phyloP scores from a whole-genome alignment of 1,139 yeast species.

The Torulaspora globosa region DNA sequence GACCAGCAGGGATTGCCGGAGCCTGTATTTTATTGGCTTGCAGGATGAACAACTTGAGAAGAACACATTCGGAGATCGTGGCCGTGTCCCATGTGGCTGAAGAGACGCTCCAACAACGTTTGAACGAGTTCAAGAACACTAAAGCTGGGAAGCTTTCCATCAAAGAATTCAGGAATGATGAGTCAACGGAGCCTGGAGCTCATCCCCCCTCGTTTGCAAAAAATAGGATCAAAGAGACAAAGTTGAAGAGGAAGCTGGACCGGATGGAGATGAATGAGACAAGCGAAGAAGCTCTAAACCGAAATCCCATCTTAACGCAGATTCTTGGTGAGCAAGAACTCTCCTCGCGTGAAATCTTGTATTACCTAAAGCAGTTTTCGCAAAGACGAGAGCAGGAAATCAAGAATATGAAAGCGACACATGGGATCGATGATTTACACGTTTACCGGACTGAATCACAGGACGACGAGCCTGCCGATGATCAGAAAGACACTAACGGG shows the following conservation, averaged over 20 bases:
- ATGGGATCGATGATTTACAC: conserved; percentile 35
- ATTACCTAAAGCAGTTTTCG: conserved; percentile 44
- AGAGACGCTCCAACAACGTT: conserved; percentile 82
- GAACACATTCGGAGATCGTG: conserved; percentile 90
- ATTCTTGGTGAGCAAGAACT: conserved; percentile 44
- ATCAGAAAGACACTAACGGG: conserved; percentile 24
- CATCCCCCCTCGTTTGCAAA: conserved; percentile 80
- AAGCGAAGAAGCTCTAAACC: conserved; percentile 39
- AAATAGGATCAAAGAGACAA: conserved; percentile 44
- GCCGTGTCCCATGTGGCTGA: conserved; percentile 95
- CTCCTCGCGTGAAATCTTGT: conserved; percentile 45
- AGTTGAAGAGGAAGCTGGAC: conserved; percentile 37
- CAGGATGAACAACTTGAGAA: conserved; percentile 88
- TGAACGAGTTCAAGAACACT: conserved; percentile 81
- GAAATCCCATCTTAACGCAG: conserved; percentile 41
- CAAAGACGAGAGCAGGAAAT: conserved; percentile 40
- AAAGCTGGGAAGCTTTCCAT: conserved; percentile 71
- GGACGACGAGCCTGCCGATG: conserved; percentile 18
- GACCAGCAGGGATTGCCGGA: conserved; percentile 98
- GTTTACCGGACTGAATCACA: conserved; percentile 17
- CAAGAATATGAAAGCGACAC: conserved; percentile 34
- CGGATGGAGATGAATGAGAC: conserved; percentile 32
- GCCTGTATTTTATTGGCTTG: conserved; percentile 92
- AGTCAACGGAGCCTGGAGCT: conserved; percentile 43
- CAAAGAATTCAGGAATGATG: conserved; percentile 57